Conservation (phyloP, 129 eudicot genomes). For the Centrapalus pauciflorus region DNA sequence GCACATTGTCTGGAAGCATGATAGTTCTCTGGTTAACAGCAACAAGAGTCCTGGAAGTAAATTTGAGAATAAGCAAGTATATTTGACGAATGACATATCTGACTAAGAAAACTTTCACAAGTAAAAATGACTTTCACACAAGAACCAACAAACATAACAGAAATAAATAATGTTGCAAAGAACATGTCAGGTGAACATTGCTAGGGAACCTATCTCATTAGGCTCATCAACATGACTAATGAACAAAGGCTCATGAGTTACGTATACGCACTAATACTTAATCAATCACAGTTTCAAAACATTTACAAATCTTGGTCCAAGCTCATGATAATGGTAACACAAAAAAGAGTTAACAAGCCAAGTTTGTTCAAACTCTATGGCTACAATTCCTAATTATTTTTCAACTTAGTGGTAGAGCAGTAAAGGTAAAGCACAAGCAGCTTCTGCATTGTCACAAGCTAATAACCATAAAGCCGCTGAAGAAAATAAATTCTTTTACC, state of each 20-base stretch:
- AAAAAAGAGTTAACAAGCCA: not conserved
- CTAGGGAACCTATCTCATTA: not conserved
- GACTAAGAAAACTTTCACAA: too few species aligned
- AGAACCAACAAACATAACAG: not conserved
- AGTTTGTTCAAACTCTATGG: not conserved
- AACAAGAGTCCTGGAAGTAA: constrained; percentile 61
- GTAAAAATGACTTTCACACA: not conserved
- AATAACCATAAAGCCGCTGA: not conserved
- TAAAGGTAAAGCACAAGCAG: not conserved
- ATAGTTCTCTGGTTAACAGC: constrained; percentile 46
- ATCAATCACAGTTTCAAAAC: not conserved
- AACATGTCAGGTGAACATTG: not conserved
- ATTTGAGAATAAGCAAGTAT: too few species aligned
- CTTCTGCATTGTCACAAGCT: not conserved
- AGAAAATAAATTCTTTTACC: not conserved
- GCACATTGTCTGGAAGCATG: constrained; percentile 41
- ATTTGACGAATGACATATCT: too few species aligned
- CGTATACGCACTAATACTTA: not conserved
- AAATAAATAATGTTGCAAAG: not conserved
- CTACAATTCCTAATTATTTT: not conserved
- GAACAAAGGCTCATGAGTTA: not conserved
- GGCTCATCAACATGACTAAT: not conserved
- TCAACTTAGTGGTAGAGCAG: not conserved
- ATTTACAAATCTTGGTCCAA: not conserved
- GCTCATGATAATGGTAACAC: not conserved